Evolutionary conservation across 768 basidiomycete genomes (phyloP), one percentile per base, ranked within the genome.

Genomic region (Collybia nuda): DNA sequence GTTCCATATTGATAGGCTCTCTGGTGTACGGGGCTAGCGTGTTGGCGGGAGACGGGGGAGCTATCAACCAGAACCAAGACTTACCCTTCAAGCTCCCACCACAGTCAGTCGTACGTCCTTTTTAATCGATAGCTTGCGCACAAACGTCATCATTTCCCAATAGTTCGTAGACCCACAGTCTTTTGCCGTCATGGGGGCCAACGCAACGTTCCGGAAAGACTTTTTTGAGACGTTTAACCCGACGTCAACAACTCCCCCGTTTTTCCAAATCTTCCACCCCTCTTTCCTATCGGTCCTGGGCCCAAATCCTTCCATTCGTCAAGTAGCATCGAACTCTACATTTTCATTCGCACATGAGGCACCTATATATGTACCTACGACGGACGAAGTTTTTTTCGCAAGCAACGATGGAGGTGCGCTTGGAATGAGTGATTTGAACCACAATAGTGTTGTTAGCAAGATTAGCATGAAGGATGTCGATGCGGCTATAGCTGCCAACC

Each of bases 321-420:
- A 79, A 51, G 78, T 93, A 40, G 81, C 82, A 0, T 76, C 78
- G 6, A 80, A 82, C 51, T 75, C 77, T 2, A 79, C 75, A 3
- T 85, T 84, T 62, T 84, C 84, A 2, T 82, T 89, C 53, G 88
- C 88, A n/a, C 89, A 92, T 60, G 90, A 93, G 67, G 90, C 86
- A 2, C 86, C 87, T 0, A 72, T 90, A 1, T 89, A 82, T 64
- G 69, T 80, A 26, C 67, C 82, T 5, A 75, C 72, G 15, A 84
- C 82, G n/a, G 79, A 90, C 57, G 81, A 85, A 54, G 72, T 92
- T 1, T 85, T 82, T 69, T 92, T 92, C 59, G 74, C 79, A 5
- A 85, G 84, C 65, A 88, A 83, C 52, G 81, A 79, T 48, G 87
- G 88, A 4, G 86, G 85, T 1, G 47, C 78, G 23, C 71, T 85